Conservation (phyloP, 176 grass and related monocot genomes). For the Hordeum vulgare region DNA sequence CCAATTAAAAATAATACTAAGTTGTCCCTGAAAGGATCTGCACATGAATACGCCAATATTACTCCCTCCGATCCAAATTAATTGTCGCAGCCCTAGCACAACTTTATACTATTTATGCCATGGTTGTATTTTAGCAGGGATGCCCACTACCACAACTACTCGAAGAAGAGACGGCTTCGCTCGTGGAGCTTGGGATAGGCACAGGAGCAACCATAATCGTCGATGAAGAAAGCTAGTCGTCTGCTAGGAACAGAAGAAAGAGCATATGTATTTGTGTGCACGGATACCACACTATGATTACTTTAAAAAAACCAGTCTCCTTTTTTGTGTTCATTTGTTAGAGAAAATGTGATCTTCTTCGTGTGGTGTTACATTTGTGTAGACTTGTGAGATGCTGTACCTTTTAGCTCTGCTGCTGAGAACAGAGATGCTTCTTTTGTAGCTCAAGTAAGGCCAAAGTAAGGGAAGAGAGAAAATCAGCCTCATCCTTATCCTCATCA, state of each 20-base stretch:
- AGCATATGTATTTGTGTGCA: neutral
- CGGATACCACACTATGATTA: neutral
- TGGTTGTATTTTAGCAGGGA: constrained; percentile 32
- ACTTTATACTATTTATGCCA: no score
- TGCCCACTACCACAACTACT: constrained; percentile 53
- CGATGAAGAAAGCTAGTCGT: constrained; percentile 70
- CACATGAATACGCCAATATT: neutral
- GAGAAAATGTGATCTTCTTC: neutral
- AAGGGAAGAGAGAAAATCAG: no score
- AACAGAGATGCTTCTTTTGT: no score
- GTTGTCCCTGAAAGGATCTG: neutral
- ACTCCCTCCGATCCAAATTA: no score
- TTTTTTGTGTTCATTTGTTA: neutral
- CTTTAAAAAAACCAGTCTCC: neutral
- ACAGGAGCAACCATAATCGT: constrained; percentile 56
- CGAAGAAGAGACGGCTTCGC: constrained; percentile 65
- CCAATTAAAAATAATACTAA: neutral
- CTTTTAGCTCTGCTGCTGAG: no score
- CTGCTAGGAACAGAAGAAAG: neutral
- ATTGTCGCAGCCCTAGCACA: no score
- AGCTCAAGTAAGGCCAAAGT: no score
- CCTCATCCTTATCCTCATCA: neutral
- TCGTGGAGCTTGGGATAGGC: constrained; percentile 66
- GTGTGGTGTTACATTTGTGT: no score
- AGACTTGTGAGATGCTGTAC: no score